Evolutionary conservation across 2,329 filamentous ascomycete genomes (phyloP), one percentile per base, ranked within the genome.

Genomic region (Calonectria pteridis): DNA sequence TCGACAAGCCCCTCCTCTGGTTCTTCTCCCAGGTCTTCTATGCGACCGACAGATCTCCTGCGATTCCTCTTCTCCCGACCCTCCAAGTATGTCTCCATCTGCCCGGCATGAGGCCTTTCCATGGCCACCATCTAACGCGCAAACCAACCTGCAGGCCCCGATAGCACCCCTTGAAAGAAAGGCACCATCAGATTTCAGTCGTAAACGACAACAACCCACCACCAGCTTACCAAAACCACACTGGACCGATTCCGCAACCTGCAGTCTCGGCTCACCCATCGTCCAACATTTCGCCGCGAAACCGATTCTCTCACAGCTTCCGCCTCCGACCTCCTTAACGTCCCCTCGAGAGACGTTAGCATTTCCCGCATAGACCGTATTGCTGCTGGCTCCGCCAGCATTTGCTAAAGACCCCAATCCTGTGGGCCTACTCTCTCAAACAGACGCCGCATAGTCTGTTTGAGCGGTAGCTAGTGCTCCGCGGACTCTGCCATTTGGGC

Each of bases 351-450:
- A 90, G 93, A 91, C 92, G 91, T 92, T 92, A 82, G 79, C 81
- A 78, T 75, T 79, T 79, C 81, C 81, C 82, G 77, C 77, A 77
- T 76, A 72, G 50, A 72, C 78, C 84, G 79, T 81, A 90, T 90
- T 94, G 91, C 90, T 92, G 94, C 94, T 95, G 94, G 94, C 94
- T 94, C 91, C 91, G 94, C 95, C 94, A 96, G 94, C 94, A 91
- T 90, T 89, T 86, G 86, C 83, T 80, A 82, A 86, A 85, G 85
- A 88, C 88, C 89, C 90, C 88, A 77, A 86, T 91, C 89, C 91
- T 92, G 94, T 97, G 95, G 95, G 95, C 94, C 95, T 97, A 95
- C 95, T 97, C 94, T 96, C 94, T 96, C 94, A 94, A 92, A 91
- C 95, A 94, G 90, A 94, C 94, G 90, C 93, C 92, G 92, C 94